phyloP scores from a whole-genome alignment of 306 rosid genomes.

The Acacia melanoxylon region DNA sequence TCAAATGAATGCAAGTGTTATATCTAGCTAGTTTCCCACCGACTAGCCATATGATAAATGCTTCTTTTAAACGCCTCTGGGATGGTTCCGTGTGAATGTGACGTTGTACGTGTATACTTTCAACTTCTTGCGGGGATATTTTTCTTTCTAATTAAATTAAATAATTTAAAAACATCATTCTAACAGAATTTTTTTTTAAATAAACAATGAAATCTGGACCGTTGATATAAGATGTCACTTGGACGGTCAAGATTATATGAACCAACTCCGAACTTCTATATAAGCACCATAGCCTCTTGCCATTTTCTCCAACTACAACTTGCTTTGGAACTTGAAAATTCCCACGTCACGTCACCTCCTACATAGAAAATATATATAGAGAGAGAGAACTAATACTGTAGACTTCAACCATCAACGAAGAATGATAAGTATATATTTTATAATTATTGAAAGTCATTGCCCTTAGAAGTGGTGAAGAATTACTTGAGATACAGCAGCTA shows the following conservation, averaged over 20 bases:
- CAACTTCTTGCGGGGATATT: slow-evolving; percentile 8
- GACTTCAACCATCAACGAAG: background rate
- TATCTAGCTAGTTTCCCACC: background rate
- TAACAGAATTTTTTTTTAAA: no score
- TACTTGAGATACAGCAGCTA: no score
- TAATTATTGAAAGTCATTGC: no score
- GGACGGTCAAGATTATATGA: background rate
- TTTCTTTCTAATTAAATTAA: no score
- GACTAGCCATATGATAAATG: background rate
- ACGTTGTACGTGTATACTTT: background rate
- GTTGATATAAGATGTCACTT: background rate
- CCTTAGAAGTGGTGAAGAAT: no score
- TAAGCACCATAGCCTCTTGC: background rate
- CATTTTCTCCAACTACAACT: background rate
- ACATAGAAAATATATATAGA: background rate
- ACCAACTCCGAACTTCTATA: slow-evolving; percentile 16
- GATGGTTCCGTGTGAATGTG: background rate
- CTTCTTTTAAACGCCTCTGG: background rate
- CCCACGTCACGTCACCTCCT: background rate
- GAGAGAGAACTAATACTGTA: background rate
- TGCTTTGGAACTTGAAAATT: background rate
- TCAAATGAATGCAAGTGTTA: background rate
- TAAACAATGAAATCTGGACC: background rate
- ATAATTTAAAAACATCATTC: no score
- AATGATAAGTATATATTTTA: no score